Percentiles rank a stretch among this genome's conserved stretches.
These are phyloP conservation scores for Suhomyces maxii DNA, from an alignment of 1,139 yeast species.

Conservation along the genomic window DNA sequence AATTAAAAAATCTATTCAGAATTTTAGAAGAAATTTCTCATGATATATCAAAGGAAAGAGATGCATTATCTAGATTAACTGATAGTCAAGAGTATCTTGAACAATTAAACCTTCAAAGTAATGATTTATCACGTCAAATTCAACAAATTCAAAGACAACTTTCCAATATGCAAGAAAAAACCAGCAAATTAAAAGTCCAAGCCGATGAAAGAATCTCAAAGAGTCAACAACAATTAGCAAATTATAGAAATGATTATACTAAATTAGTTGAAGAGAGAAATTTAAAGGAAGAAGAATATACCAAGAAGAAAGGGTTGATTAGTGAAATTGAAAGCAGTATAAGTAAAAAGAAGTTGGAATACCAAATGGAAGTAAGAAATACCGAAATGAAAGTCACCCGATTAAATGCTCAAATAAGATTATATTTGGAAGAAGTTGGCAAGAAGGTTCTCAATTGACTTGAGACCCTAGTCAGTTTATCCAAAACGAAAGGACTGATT, in stretches of 20 bases:
- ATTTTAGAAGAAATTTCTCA: slow-evolving; percentile 58
- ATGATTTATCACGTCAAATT: slow-evolving; percentile 52
- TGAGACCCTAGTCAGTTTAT: neutral
- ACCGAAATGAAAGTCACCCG: slow-evolving; percentile 55
- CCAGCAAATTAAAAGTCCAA: slow-evolving; percentile 48
- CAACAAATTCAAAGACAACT: slow-evolving; percentile 55
- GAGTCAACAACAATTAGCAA: slow-evolving; percentile 46
- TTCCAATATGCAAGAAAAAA: slow-evolving; percentile 53
- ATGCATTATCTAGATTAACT: slow-evolving; percentile 37
- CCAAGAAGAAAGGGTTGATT: slow-evolving; percentile 48
- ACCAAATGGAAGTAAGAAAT: slow-evolving; percentile 55
- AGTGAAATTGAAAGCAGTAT: slow-evolving; percentile 50
- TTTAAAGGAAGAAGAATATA: slow-evolving; percentile 52
- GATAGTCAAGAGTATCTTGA: slow-evolving; percentile 50
- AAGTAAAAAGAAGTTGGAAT: slow-evolving; percentile 40
- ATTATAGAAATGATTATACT: slow-evolving; percentile 48
- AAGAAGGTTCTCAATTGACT: slow-evolving; percentile 22
- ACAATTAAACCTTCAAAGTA: slow-evolving; percentile 41
- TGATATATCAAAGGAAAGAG: slow-evolving; percentile 52
- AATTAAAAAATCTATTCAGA: slow-evolving; percentile 50
- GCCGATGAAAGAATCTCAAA: slow-evolving; percentile 47
- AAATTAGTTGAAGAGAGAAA: slow-evolving; percentile 52
- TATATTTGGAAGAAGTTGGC: slow-evolving; percentile 50
- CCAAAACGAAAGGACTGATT: neutral
- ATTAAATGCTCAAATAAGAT: slow-evolving; percentile 52